phyloP scores from a whole-genome alignment of 768 basidiomycete genomes.

The Leccinum uliginosum region DNA sequence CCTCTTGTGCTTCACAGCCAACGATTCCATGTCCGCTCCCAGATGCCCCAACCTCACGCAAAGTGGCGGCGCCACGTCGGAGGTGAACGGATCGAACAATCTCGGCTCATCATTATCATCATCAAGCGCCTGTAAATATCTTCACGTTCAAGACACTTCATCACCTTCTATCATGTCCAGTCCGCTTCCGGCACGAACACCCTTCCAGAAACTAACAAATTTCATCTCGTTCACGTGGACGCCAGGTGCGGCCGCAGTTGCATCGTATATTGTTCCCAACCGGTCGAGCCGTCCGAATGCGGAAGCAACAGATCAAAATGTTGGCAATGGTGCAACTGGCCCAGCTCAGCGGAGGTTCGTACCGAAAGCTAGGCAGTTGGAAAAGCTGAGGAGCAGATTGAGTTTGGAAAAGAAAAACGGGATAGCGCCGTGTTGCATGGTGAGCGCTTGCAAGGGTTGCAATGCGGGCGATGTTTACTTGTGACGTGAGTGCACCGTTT shows the following conservation, averaged over 20 bases:
- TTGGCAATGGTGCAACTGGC: conserved; percentile 8
- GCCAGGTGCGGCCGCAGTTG: conserved; percentile 34
- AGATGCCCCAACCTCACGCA: conserved; percentile 38
- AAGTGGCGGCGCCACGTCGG: conserved; percentile 23
- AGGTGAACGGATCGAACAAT: conserved; percentile 27
- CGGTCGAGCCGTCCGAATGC: conserved; percentile 9
- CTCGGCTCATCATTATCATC: conserved; percentile 5
- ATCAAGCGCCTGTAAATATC: conserved; percentile 24
- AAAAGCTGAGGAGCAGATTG: conserved; percentile 55
- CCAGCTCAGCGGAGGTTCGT: conserved; percentile 41
- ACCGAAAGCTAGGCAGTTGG: conserved; percentile 62
- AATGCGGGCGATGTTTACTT: conserved; percentile 20
- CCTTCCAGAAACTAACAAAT: conserved; percentile 57
- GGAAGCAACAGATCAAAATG: conserved; percentile 9
- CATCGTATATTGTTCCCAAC: conserved; percentile 21
- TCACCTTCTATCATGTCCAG: conserved; percentile 48
- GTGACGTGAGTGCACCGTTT: conserved; percentile 22
- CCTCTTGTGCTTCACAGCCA: conserved; percentile 34
- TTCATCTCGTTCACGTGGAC: conserved; percentile 55
- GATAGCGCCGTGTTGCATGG: conserved; percentile 17
- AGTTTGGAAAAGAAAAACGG: conserved; percentile 32
- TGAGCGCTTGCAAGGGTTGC: conserved; percentile 30
- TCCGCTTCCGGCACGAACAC: conserved; percentile 52
- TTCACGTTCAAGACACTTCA: conserved; percentile 26
- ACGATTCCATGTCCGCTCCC: conserved; percentile 25